A percentile compares a stretch with the other conserved stretches of the same genome.
These are phyloP conservation scores for Chloris gayana DNA, from an alignment of 176 grass and related monocot species.

Conservation along the genomic window DNA sequence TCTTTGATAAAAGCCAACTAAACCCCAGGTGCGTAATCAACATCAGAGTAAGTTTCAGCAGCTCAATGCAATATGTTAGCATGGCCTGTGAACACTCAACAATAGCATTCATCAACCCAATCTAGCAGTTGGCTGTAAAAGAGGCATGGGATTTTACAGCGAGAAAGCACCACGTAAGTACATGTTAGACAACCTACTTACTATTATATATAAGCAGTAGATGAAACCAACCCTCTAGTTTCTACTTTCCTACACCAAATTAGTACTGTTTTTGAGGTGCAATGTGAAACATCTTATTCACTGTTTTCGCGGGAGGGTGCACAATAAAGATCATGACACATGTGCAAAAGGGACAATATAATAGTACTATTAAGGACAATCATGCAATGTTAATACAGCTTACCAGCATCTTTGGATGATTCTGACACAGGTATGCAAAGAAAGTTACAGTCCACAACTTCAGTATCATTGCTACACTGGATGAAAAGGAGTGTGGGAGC, in stretches of 20 bases:
- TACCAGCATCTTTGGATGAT: conserved; percentile 17
- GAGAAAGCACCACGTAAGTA: background rate
- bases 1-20: background rate
- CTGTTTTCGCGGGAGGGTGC: background rate
- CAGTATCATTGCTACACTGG: background rate
- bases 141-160: background rate
- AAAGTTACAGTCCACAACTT: background rate
- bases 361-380: background rate
- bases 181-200: background rate
- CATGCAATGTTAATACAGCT: background rate
- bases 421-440: background rate
- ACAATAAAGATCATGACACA: background rate
- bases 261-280: background rate
- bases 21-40: background rate
- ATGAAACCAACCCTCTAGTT: background rate
- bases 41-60: background rate
- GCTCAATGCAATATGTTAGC: background rate
- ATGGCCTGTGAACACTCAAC: background rate
- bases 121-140: background rate
- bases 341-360: background rate
- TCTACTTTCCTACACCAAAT: background rate
- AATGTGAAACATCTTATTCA: background rate
- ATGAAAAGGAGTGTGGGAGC: conserved; percentile 4
- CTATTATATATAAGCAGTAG: background rate
- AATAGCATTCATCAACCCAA: background rate